Conservation (phyloP, 2,329 filamentous ascomycete species). For the Hymenoscyphus albidus region DNA sequence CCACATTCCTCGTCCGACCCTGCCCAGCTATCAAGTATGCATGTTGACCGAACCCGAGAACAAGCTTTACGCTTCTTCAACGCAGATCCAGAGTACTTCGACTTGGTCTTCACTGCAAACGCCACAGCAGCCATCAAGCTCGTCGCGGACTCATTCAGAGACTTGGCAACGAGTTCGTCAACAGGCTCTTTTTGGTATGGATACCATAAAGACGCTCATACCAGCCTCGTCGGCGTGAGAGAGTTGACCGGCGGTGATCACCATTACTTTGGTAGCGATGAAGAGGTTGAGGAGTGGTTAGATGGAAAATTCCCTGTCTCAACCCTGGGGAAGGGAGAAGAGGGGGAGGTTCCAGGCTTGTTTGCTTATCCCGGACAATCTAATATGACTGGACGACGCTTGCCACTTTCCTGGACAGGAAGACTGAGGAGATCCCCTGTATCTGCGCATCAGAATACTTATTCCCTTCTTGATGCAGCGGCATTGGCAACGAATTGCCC, state of each 20-base stretch:
- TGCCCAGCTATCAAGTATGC: conserved; percentile 69
- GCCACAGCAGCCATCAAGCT: conserved; percentile 89
- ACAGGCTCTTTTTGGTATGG: conserved; percentile 72
- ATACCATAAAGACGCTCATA: conserved; percentile 66
- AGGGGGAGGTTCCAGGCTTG: conserved; percentile 39
- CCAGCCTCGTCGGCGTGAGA: conserved; percentile 74
- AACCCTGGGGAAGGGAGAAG: conserved; percentile 27
- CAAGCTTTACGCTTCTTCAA: conserved; percentile 74
- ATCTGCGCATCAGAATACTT: conserved; percentile 38
- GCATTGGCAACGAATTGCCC: conserved; percentile 73
- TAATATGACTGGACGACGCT: conserved; percentile 54
- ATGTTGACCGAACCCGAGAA: conserved; percentile 72
- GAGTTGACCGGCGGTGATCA: conserved; percentile 61
- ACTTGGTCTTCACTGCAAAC: conserved; percentile 88
- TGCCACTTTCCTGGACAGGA: conserved; percentile 66
- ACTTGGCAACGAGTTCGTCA: conserved; percentile 57
- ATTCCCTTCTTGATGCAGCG: conserved; percentile 81
- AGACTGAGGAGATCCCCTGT: conserved; percentile 40
- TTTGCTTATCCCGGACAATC: conserved; percentile 82
- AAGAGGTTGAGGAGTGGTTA: conserved; percentile 64
- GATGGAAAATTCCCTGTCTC: conserved; percentile 25
- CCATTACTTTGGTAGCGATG: conserved; percentile 59
- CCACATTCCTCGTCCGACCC: conserved; percentile 83
- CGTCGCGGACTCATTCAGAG: conserved; percentile 72
- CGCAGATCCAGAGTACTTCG: conserved; percentile 76